Percentiles rank a stretch among this genome's conserved stretches.
Conservation (phyloP, 2,329 filamentous ascomycete species). For the Diaporthe vaccinii region DNA sequence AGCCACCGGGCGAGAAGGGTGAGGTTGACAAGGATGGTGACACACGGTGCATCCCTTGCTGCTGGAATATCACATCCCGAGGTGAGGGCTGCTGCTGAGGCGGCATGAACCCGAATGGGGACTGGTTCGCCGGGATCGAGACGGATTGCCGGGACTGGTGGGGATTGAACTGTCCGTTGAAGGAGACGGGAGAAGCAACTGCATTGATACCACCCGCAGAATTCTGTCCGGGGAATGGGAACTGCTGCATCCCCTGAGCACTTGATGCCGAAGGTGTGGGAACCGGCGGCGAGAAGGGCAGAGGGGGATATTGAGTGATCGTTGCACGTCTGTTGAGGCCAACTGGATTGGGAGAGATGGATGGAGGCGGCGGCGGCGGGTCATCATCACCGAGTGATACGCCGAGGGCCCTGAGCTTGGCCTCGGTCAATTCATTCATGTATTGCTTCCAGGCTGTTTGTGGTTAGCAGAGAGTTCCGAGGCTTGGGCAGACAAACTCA, state of each 20-base stretch:
- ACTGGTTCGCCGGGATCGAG: conserved; percentile 68
- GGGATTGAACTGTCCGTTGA: conserved; percentile 75
- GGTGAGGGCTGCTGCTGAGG: conserved; percentile 71
- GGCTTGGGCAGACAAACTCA: not conserved
- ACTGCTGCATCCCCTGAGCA: conserved; percentile 70
- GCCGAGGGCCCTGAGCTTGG: conserved; percentile 91
- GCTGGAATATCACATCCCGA: conserved; percentile 64
- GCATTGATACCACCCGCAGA: conserved; percentile 68
- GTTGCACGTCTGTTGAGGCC: conserved; percentile 78
- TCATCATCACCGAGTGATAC: conserved; percentile 86
- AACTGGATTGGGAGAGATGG: conserved; percentile 76
- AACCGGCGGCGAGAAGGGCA: conserved; percentile 87
- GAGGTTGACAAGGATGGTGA: conserved; percentile 76
- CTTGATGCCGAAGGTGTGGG: conserved; percentile 84
- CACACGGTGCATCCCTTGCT: conserved; percentile 67
- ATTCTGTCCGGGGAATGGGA: conserved; percentile 71
- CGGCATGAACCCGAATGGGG: conserved; percentile 70
- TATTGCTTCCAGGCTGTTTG: conserved; percentile 78
- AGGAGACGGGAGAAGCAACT: conserved; percentile 80
- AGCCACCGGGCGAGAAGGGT: conserved; percentile 69
- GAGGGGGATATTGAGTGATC: conserved; percentile 76
- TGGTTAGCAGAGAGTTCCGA: conserved; percentile 41
- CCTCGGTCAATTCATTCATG: conserved; percentile 85
- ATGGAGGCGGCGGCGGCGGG: conserved; percentile 67
- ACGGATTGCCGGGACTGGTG: conserved; percentile 83